A percentile compares a stretch with the other conserved stretches of the same genome.
These are phyloP conservation scores for Novymonas esmeraldas DNA, from an alignment of 208 protist genomes.

Conservation along the genomic window DNA sequence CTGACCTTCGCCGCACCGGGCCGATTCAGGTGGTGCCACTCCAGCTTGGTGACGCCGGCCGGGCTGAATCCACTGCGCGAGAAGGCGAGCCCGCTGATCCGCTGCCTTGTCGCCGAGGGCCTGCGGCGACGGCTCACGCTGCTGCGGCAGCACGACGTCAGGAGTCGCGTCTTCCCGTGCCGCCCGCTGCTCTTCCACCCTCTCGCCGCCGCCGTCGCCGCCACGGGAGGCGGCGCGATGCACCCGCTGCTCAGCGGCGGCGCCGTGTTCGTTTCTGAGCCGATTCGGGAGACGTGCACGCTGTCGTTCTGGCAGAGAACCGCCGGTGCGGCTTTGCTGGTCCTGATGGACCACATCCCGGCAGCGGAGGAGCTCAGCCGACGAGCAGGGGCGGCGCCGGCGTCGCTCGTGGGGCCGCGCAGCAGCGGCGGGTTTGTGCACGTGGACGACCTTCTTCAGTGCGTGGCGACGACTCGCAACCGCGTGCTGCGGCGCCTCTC, in stretches of 20 bases:
- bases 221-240: background rate
- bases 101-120: constrained; percentile 7
- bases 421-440: constrained; percentile 32
- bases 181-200: constrained; percentile 28
- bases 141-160: constrained; percentile 16
- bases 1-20: constrained; percentile 21
- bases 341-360: constrained; percentile 24
- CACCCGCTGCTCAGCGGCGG: constrained; percentile 13
- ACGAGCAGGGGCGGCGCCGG: background rate
- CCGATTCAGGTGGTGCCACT: constrained; percentile 20
- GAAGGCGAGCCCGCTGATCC: constrained; percentile 12
- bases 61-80: constrained; percentile 12
- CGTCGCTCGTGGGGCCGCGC: constrained; percentile 11
- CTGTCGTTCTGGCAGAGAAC: constrained; percentile 38
- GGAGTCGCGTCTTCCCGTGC: constrained; percentile 13
- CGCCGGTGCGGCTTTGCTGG: constrained; percentile 6
- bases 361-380: constrained; percentile 16
- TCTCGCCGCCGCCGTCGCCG: background rate
- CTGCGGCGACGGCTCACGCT: constrained; percentile 16
- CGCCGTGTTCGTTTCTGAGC: constrained; percentile 43
- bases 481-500: constrained; percentile 20
- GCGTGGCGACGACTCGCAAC: constrained; percentile 12
- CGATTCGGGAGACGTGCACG: constrained; percentile 39
- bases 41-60: constrained; percentile 15
- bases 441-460: constrained; percentile 20